Evolutionary conservation across 169 alveolate species (phyloP), one percentile per base, ranked within the genome.

Genomic region (Condylostoma magnum): DNA sequence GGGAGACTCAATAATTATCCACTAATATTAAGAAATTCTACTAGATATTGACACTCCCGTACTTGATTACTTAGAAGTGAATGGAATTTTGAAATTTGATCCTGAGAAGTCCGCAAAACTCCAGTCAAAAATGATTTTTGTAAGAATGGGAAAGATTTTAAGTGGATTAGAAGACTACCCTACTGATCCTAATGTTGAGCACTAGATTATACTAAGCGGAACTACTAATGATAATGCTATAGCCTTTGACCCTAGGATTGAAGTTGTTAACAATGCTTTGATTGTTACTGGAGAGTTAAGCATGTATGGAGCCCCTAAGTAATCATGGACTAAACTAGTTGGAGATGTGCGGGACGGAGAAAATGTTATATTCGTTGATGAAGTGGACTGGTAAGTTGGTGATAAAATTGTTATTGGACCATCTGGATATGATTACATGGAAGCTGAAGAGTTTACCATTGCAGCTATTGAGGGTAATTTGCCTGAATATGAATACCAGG

Each of bases 21-120:
- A 30, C 27, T 52, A 34, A 1, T 57, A 27, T 3, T 75, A 67
- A 50, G 28, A 75, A n/a, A 38, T 75, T 4, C 31, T 55, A 12
- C 43, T 75, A 10, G 82, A 75, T 53, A 70, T 75, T 0, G 77
- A 75, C 30, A 70, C 82, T 0, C 82, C 82, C 8, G 74, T 60
- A 22, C 53, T 75, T 6, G 46, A 4, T 8, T 27, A 75, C 15
- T 18, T 75, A 12, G 73, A 70, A 27, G 53, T 75, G 6, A 27
- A 63, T 6, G 82, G 82, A 20, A 33, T 36, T 28, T 22, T 75
- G 2, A 63, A 31, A 22, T 75, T 75, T 75, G 69, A 52, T 38
- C 47, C 38, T 12, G 66, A 51, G 25, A 52, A 22, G 34, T 31
- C 48, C 34, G 44, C 63, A 4, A 28, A 76, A 1, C 31, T 75